Evolutionary conservation across 2,329 filamentous ascomycete species (phyloP).

Genomic region (Fusarium equiseti): DNA sequence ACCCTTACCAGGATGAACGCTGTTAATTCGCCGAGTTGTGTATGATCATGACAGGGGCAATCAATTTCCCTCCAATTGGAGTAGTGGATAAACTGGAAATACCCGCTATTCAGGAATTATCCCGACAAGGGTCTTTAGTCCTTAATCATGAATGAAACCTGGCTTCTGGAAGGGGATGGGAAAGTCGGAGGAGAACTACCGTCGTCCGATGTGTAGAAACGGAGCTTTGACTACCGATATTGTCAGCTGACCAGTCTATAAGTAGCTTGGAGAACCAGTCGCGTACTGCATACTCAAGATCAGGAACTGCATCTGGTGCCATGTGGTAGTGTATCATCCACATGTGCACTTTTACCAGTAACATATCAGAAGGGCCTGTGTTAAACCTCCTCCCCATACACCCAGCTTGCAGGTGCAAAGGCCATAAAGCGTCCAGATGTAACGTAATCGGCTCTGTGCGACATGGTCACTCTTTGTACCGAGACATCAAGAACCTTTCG

Average conservation of each 20-base stretch:
- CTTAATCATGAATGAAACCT: constrained; percentile 26
- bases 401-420: neutral
- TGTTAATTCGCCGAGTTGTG: constrained; percentile 1
- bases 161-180: neutral
- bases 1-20: neutral
- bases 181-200: neutral
- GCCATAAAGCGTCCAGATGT: neutral
- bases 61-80: constrained; percentile 33
- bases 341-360: neutral
- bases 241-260: neutral
- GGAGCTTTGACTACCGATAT: constrained; percentile 2
- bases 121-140: constrained; percentile 6
- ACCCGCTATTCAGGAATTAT: constrained; percentile 8
- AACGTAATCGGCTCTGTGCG: neutral
- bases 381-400: neutral
- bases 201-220: neutral
- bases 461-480: neutral
- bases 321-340: neutral
- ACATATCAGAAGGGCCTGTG: no score
- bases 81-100: rapidly evolving
- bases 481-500: neutral
- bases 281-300: neutral
- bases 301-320: neutral
- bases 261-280: neutral
- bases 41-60: neutral